Base-by-base conservation (phyloP, 768 basidiomycete genomes). In the Phanerodontia chrysosporium region DNA sequence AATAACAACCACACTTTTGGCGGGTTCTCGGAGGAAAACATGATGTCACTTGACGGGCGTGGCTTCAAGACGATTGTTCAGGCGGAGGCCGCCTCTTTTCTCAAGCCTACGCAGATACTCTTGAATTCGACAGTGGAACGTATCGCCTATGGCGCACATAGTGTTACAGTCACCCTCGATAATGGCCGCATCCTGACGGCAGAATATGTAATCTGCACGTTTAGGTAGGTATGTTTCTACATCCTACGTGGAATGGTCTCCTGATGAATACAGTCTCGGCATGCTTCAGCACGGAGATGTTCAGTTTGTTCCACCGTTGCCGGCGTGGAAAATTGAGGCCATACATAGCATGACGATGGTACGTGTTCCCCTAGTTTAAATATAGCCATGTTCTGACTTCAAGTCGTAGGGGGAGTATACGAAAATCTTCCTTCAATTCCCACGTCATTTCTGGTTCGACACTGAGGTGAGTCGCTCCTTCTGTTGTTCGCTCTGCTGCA, bases 271-370 rank as follows among this genome's bases (percentile, higher is more conserved):
- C 21, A 87, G 86, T 60, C 67, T 86, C 1, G 87, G 87, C 0
- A 87, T 89, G 7, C 72, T 89, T 55, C 87, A 89, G 70, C 75
- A 85, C 57, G 72, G 78, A 29, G 85, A 87, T 59, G 81, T 89
- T 4, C 58, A 53, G 2, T 88, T 87, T 59, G 62, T 75, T 45
- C 87, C 86, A 2, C 39, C 71, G 3, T 65, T 87, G 10, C 86
- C 86, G 64, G 71, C 58, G 9, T 87, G 78, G 74, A 87, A 87
- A 65, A 58, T 70, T 22, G 86, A 87, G 58, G 85, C 85, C 1
- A 81, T 87, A 30, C 79, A 82, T 22, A 82, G 78, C 59, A 80
- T 86, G 69, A 75, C 75, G 10, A 86, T 87, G 86, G 83, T 78
- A 24, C 48, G 67, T 32, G 12, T n/a, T n/a, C n/a, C 53, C 25